Evolutionary conservation across 2,329 filamentous ascomycete genomes (phyloP).

Genomic region (Biscogniauxia marginata): DNA sequence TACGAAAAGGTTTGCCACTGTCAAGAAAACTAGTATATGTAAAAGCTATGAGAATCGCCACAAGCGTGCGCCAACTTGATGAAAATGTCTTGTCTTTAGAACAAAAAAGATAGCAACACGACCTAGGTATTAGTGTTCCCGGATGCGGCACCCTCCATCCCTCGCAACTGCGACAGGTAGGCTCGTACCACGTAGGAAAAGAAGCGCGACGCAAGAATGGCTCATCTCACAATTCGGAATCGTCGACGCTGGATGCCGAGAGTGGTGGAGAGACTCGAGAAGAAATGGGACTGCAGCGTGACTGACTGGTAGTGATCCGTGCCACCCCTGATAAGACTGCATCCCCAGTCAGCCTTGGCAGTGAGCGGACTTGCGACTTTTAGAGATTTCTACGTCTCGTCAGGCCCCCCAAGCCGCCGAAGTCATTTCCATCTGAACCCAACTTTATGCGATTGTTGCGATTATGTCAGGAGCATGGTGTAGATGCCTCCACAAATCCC

Average conservation of each 20-base stretch:
- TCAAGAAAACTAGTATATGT: background rate
- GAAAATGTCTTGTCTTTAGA: background rate
- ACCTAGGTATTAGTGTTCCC: background rate
- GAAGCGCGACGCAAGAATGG: constrained; percentile 7
- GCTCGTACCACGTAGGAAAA: background rate
- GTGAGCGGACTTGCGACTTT: background rate
- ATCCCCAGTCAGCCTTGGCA: constrained; percentile 19
- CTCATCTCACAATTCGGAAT: constrained; percentile 15
- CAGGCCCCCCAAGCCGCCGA: background rate
- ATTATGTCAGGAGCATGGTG: background rate
- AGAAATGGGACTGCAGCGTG: constrained; percentile 13
- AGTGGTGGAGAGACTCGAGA: constrained; percentile 12
- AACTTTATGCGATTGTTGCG: background rate
- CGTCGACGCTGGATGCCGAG: constrained; percentile 5
- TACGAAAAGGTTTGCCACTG: background rate
- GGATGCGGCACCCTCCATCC: background rate
- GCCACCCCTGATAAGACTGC: constrained; percentile 18
- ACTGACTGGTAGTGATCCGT: constrained; percentile 12
- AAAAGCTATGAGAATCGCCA: background rate
- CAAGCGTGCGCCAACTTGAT: background rate
- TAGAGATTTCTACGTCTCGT: background rate
- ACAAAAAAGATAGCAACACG: background rate
- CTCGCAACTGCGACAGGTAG: background rate
- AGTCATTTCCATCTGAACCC: background rate
- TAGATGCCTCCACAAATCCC: background rate